A percentile compares a stretch with the other conserved stretches of the same genome.
Conservation (phyloP, 2,329 filamentous ascomycete genomes). For the Acephala macrosclerotiorum region DNA sequence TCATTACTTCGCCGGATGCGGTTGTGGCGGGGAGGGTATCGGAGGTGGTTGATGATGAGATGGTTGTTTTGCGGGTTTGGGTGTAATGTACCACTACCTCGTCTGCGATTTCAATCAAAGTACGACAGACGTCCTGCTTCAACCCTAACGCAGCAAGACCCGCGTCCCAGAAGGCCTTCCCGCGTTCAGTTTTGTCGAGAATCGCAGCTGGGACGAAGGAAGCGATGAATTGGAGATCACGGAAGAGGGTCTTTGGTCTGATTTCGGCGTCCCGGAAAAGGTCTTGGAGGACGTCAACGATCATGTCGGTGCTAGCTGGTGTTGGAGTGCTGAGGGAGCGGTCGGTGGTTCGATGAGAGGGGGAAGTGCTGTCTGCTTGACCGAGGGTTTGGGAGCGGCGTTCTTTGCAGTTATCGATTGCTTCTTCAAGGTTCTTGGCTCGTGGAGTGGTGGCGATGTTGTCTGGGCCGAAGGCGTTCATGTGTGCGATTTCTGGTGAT, state of each 20-base stretch:
- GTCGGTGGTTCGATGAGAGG: slow-evolving; percentile 79
- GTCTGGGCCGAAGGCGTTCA: slow-evolving; percentile 42
- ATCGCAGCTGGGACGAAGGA: slow-evolving; percentile 68
- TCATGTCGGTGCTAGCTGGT: slow-evolving; percentile 52
- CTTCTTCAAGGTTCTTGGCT: slow-evolving; percentile 65
- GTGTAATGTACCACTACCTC: slow-evolving; percentile 73
- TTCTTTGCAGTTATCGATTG: slow-evolving; percentile 74
- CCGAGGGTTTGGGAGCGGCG: slow-evolving; percentile 66
- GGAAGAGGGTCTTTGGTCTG: slow-evolving; percentile 81
- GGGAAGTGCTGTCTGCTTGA: slow-evolving; percentile 61
- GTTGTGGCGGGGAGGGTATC: slow-evolving; percentile 43
- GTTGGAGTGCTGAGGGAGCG: slow-evolving; percentile 68
- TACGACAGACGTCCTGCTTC: slow-evolving; percentile 82
- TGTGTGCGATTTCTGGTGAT: slow-evolving; percentile 61
- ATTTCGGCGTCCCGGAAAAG: slow-evolving; percentile 73
- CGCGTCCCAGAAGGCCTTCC: slow-evolving; percentile 83
- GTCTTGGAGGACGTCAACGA: slow-evolving; percentile 70
- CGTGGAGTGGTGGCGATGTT: slow-evolving; percentile 41
- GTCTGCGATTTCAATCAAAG: slow-evolving; percentile 71
- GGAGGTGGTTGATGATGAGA: slow-evolving; percentile 19
- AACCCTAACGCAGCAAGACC: slow-evolving; percentile 87
- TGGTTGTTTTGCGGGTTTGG: slow-evolving; percentile 59
- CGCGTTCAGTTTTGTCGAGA: slow-evolving; percentile 67
- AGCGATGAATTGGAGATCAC: slow-evolving; percentile 79
- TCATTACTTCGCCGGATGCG: slow-evolving; percentile 53